Percentiles rank a stretch among this genome's conserved stretches.
phyloP scores from a whole-genome alignment of 768 basidiomycete species.

The Suillus sp. region DNA sequence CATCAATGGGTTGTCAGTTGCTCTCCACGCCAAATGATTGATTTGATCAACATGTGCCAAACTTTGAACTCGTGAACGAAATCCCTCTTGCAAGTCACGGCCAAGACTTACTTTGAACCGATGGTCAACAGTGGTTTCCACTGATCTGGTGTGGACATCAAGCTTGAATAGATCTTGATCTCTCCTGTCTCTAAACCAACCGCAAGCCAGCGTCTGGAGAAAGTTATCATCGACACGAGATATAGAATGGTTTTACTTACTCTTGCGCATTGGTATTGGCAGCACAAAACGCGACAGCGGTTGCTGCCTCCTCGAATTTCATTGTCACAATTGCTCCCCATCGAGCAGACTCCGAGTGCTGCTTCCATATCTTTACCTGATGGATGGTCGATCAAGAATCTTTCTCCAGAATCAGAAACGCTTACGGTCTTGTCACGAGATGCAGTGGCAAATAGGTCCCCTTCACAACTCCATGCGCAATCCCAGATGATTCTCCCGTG shows the following conservation, averaged over 20 bases:
- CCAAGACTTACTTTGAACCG: slow-evolving; percentile 48
- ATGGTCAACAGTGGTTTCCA: slow-evolving; percentile 55
- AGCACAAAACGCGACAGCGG: slow-evolving; percentile 72
- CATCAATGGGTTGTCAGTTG: slow-evolving; percentile 34
- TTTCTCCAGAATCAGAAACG: neutral
- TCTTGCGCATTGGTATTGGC: slow-evolving; percentile 35
- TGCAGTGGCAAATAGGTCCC: slow-evolving; percentile 85
- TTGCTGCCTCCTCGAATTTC: slow-evolving; percentile 75
- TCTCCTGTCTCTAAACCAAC: slow-evolving; percentile 85
- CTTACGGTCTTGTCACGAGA: slow-evolving; percentile 92
- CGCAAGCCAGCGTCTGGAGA: slow-evolving; percentile 59
- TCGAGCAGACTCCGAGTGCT: slow-evolving; percentile 33
- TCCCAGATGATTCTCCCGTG: slow-evolving; percentile 97
- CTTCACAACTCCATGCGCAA: slow-evolving; percentile 80
- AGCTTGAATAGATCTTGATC: slow-evolving; percentile 61
- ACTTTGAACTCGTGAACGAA: slow-evolving; percentile 39
- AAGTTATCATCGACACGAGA: slow-evolving; percentile 9
- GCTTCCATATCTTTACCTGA: slow-evolving; percentile 85
- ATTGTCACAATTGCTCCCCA: slow-evolving; percentile 67
- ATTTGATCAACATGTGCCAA: slow-evolving; percentile 77
- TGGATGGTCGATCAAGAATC: neutral
- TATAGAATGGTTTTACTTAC: slow-evolving; percentile 35
- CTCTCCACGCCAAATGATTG: slow-evolving; percentile 81
- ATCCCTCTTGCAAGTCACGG: slow-evolving; percentile 11
- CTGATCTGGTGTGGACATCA: slow-evolving; percentile 28